Base-by-base conservation (phyloP, 2,329 filamentous ascomycete genomes). In the Chrysosphaeria jannelii region DNA sequence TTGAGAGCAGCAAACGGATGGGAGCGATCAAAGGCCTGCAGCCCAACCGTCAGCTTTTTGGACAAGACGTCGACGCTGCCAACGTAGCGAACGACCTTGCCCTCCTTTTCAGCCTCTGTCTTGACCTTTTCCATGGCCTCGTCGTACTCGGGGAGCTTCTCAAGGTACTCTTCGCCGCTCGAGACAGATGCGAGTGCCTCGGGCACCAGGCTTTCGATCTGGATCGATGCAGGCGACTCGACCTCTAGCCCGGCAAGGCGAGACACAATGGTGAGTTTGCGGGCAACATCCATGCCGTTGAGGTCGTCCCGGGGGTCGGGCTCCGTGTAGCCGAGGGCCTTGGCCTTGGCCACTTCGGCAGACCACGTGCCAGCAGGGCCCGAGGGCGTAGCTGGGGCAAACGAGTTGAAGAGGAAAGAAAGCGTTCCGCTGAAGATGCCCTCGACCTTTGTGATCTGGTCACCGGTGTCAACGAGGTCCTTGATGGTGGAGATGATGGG, bases 381-480 rank as follows among this genome's bases (percentile, higher is more conserved):
- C 22, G 78, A 75, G n/a, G 30, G 20, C 23, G 63, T 59, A 3
- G 67, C 65, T 1, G 85, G 85, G 23, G 79, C 76, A 43, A 93
- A 97, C 12, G 65, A 79, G 54, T 93, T 93, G 63, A 97, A 93
- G 19, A 97, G 56, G 55, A 91, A 97, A 19, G 74, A 88, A 64
- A 97, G 81, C 26, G 85, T 97, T 31, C 85, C 85, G 30, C 75
- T 89, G 49, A 97, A 93, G 24, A 97, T 79, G 33, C 85, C 85
- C 48, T 93, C 81, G 34, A 97, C 88, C 47, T 69, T 79, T 25
- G 61, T 76, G 5, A 97, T 69, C 40, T 75, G 57, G 40, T 97
- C 85, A 20, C 85, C 85, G 2, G 85, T 97, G 31, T 79, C 70
- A 13, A 91, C 61, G n/a, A 97, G 57, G 36, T 97, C 85, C 39